These are phyloP conservation scores for Globisporangium abappressorium DNA, from an alignment of 352 stramenopile genomes.

Conservation along the genomic window DNA sequence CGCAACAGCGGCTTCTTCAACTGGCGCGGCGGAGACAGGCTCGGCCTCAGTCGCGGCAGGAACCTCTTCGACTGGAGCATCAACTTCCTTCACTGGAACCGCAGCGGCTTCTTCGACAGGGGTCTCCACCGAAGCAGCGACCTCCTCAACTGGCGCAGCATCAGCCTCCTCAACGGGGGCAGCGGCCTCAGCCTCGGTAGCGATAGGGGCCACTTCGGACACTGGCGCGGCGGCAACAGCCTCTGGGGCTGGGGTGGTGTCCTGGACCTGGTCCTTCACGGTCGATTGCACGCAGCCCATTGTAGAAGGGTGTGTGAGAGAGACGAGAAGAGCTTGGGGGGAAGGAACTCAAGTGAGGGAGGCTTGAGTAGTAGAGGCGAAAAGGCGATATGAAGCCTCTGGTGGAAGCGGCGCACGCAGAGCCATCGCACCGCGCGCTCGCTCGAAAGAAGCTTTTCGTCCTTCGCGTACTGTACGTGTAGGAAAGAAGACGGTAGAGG, in stretches of 20 bases:
- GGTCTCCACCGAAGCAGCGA: conserved; percentile 21
- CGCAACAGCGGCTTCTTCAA: conserved; percentile 13
- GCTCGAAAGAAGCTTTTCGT: background rate
- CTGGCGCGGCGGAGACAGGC: conserved; percentile 4
- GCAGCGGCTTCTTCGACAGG: conserved; percentile 18
- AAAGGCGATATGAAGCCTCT: background rate
- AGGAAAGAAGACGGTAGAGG: background rate
- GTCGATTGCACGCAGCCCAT: conserved; percentile 75
- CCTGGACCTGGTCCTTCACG: conserved; percentile 43
- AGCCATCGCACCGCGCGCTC: background rate
- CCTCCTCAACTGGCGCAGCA: conserved; percentile 11
- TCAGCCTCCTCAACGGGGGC: conserved; percentile 10
- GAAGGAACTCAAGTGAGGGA: conserved; percentile 14
- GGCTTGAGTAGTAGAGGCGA: conserved; percentile 10
- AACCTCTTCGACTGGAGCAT: conserved; percentile 7
- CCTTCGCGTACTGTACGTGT: background rate
- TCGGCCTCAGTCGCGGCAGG: conserved; percentile 17
- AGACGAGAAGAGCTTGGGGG: background rate
- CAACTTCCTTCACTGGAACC: conserved; percentile 9
- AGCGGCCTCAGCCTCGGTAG: background rate
- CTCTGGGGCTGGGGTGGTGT: conserved; percentile 11
- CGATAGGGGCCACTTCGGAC: conserved; percentile 3
- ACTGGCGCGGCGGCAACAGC: conserved; percentile 1
- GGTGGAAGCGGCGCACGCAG: background rate
- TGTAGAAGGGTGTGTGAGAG: background rate